Base-by-base conservation (phyloP, 2,329 filamentous ascomycete species). In the Hypomyces rosellus region DNA sequence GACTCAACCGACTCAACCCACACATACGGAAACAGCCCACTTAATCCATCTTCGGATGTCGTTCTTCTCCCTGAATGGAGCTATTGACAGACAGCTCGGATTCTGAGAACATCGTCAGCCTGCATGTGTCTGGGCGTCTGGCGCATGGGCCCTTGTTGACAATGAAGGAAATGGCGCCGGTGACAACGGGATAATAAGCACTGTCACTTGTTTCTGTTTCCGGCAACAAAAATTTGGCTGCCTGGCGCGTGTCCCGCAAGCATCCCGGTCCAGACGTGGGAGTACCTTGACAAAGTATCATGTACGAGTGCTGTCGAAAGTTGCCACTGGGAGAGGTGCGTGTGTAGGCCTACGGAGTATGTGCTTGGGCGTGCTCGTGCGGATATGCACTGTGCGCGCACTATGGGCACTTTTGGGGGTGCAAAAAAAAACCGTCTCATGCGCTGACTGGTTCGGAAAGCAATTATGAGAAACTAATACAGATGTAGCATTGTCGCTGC, bases 101-200 rank as follows among this genome's bases (percentile, higher is more conserved):
- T 38, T 38, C 37, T 46, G 40, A 42, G 46, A 20, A 41, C 42
- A 51, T 30, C 25, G 25, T 30, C 25, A 30, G 25, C 25, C 25
- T 30, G 25, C 25, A 30, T 7, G 25, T 30, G 25, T 30, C 25
- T 30, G 25, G 25, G 42, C 20, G 34, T 22, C 16, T 33, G 38
- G 45, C 43, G 42, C 48, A 36, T 14, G 36, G 37, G 40, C 15
- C 15, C n/a, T 14, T 45, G 36, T 43, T 44, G 38, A 48, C 49
- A 45, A 51, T 51, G 15, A 36, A 36, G 9, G 34, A 36, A 20
- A 37, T 48, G 44, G 49, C 49, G 49, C 41, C 45, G 49, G 49
- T 30, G 41, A 48, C 30, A 45, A 25, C 45, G 49, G 49, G 40
- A 51, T 44, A 48, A 51, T 45, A 50, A 37, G 16, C 16, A 38